Conservation (phyloP, 2,329 filamentous ascomycete genomes). For the Elsinoe australis region DNA sequence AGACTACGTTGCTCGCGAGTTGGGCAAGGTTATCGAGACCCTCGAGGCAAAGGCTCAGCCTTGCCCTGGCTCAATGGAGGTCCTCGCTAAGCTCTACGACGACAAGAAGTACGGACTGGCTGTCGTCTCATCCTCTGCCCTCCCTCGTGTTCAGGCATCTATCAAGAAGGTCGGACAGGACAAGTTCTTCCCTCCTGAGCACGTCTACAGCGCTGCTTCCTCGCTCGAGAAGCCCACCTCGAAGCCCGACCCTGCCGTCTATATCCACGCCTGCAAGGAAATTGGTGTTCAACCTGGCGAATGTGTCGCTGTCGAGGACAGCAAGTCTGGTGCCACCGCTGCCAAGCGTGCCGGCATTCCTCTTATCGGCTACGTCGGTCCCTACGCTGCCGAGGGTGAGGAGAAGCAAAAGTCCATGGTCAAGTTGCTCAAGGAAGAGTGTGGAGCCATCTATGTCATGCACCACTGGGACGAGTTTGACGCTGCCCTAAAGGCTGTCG, state of each 20-base stretch:
- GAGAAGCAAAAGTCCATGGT: slow-evolving; percentile 46
- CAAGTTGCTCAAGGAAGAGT: slow-evolving; percentile 42
- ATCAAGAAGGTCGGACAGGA: slow-evolving; percentile 72
- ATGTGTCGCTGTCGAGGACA: slow-evolving; percentile 79
- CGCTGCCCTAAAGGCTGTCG: slow-evolving; percentile 42
- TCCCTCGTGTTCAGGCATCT: slow-evolving; percentile 68
- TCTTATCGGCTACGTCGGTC: slow-evolving; percentile 77
- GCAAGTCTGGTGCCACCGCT: slow-evolving; percentile 73
- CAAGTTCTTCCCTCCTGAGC: slow-evolving; percentile 67
- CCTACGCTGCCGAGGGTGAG: slow-evolving; percentile 64
- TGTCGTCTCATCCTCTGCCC: slow-evolving; percentile 73
- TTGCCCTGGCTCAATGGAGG: slow-evolving; percentile 26
- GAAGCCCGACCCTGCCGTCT: slow-evolving; percentile 87
- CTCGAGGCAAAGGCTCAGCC: slow-evolving; percentile 54
- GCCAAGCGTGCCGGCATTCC: slow-evolving; percentile 70
- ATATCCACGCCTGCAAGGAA: slow-evolving; percentile 66
- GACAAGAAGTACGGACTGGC: slow-evolving; percentile 52
- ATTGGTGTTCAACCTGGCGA: slow-evolving; percentile 64
- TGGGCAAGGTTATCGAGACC: slow-evolving; percentile 76
- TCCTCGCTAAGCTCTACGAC: slow-evolving; percentile 57
- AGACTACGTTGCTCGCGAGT: slow-evolving; percentile 65
- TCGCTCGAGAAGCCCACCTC: slow-evolving; percentile 71
- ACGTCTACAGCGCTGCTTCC: slow-evolving; percentile 75
- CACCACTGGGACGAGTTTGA: slow-evolving; percentile 47
- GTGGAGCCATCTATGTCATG: slow-evolving; percentile 43